phyloP scores from a whole-genome alignment of 2,329 filamentous ascomycete species.

The Talaromyces sp. region DNA sequence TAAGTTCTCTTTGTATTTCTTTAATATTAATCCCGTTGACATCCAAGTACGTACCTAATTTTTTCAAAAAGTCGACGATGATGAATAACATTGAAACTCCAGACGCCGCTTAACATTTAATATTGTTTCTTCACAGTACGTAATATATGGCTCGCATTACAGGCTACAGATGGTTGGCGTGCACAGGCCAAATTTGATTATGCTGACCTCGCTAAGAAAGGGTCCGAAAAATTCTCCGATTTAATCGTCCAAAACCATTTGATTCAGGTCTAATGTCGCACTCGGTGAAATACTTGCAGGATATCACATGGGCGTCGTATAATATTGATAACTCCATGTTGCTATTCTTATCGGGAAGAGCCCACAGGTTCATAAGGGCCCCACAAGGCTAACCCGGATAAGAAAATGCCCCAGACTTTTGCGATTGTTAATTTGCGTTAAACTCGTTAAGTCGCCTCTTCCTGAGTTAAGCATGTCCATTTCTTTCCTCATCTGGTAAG shows the following conservation, averaged over 20 bases:
- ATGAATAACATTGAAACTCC: too few relatives aligned
- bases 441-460: not conserved
- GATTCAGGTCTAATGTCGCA: not conserved
- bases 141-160: too few relatives aligned
- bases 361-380: not conserved
- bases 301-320: not conserved
- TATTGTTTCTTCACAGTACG: too few relatives aligned
- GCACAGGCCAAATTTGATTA: not conserved
- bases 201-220: not conserved
- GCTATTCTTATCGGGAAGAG: not conserved
- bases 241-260: not conserved
- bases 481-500: not conserved
- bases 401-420: not conserved
- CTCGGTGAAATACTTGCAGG: not conserved
- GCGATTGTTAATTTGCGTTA: not conserved
- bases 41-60: too few relatives aligned
- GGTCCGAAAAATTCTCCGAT: not conserved
- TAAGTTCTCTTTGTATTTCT: too few relatives aligned
- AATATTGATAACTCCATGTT: not conserved
- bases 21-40: too few relatives aligned
- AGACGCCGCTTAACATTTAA: too few relatives aligned
- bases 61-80: too few relatives aligned
- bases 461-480: not conserved
- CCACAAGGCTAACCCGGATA: not conserved
- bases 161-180: too few relatives aligned